These are phyloP conservation scores for Parathielavia hyrcaniae DNA, from an alignment of 495 filamentous ascomycete genomes.

Conservation along the genomic window DNA sequence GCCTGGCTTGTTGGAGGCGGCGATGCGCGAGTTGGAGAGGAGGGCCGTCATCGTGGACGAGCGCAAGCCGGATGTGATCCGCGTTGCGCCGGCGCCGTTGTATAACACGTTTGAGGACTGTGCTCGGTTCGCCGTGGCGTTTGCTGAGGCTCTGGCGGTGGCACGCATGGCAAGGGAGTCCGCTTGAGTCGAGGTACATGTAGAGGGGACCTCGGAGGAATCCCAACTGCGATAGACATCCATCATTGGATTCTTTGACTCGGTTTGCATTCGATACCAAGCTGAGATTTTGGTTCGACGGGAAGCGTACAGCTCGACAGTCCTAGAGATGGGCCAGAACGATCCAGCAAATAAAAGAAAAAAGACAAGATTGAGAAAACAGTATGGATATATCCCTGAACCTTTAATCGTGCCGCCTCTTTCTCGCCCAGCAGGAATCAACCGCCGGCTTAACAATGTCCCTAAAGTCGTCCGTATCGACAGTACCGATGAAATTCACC, in stretches of 20 bases:
- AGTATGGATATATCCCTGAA: no score
- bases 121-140: slow-evolving; percentile 64
- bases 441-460: slow-evolving; percentile 37
- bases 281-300: no score
- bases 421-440: slow-evolving; percentile 42
- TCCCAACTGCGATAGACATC: neutral
- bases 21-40: slow-evolving; percentile 63
- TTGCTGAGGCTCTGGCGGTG: slow-evolving; percentile 47
- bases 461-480: slow-evolving; percentile 31
- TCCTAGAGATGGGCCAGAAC: no score
- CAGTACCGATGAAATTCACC: slow-evolving; percentile 40
- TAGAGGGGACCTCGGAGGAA: neutral
- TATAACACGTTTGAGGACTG: slow-evolving; percentile 84
- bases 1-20: slow-evolving; percentile 59
- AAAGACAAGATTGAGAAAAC: no score
- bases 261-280: no score
- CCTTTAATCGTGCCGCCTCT: slow-evolving; percentile 28
- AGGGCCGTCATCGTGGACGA: slow-evolving; percentile 79
- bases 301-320: no score
- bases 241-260: no score
- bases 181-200: neutral
- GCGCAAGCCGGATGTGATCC: slow-evolving; percentile 79
- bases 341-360: no score
- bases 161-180: slow-evolving; percentile 17
- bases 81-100: slow-evolving; percentile 85